Percentiles rank a stretch among this genome's conserved stretches.
Evolutionary conservation across 2,329 filamentous ascomycete genomes (phyloP).

Genomic region (Colletotrichum truncatum): DNA sequence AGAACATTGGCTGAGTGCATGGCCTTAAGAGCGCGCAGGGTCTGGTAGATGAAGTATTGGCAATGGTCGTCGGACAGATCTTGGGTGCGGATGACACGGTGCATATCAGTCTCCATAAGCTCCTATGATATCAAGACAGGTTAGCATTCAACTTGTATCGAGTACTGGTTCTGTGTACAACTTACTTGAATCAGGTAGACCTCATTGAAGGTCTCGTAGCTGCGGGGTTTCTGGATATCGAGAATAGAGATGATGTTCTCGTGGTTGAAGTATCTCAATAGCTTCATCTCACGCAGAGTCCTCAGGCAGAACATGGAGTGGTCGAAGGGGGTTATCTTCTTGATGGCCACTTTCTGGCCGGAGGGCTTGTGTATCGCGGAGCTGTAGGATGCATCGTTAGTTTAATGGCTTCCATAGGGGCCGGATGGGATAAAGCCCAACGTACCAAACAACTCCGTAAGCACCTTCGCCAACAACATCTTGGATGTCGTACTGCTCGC

Average conservation of each 20-base stretch:
- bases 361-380: constrained; percentile 98
- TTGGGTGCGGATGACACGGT: constrained; percentile 97
- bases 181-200: constrained; percentile 97
- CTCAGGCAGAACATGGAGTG: constrained; percentile 99
- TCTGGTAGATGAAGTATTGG: constrained; percentile 99
- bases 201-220: constrained; percentile 95
- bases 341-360: constrained; percentile 98
- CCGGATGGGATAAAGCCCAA: constrained; percentile 28
- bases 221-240: constrained; percentile 97
- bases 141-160: constrained; percentile 30
- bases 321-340: constrained; percentile 99
- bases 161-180: not conserved
- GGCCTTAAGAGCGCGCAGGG: constrained; percentile 93
- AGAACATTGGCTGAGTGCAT: constrained; percentile 99
- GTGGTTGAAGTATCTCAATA: constrained; percentile 98
- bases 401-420: constrained; percentile 21
- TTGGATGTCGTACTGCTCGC: constrained; percentile 99
- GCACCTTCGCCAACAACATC: constrained; percentile 99
- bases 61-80: constrained; percentile 99
- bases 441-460: constrained; percentile 97
- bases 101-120: constrained; percentile 99
- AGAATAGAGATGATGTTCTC: constrained; percentile 99
- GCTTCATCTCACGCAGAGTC: constrained; percentile 98
- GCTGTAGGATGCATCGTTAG: constrained; percentile 55
- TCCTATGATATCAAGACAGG: constrained; percentile 63